phyloP scores from a whole-genome alignment of 1,139 yeast genomes.

The Protomyces gravidus region DNA sequence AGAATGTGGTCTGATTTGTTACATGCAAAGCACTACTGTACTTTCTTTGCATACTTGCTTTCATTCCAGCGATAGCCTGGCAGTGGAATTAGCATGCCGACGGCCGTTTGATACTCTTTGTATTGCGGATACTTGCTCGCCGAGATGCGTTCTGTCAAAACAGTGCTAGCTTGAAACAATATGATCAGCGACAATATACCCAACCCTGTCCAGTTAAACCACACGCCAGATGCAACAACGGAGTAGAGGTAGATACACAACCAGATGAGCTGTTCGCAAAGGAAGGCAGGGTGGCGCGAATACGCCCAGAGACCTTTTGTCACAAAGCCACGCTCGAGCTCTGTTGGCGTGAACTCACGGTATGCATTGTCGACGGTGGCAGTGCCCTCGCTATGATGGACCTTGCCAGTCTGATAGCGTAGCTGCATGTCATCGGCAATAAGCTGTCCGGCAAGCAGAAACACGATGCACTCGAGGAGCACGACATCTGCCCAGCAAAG shows the following conservation, averaged over 20 bases:
- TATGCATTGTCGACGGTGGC: constrained; percentile 12
- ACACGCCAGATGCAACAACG: constrained; percentile 26
- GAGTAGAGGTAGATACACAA: constrained; percentile 33
- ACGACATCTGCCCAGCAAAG: constrained; percentile 27
- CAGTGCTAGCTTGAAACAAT: constrained; percentile 34
- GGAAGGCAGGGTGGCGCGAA: constrained; percentile 35
- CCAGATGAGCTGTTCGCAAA: constrained; percentile 35
- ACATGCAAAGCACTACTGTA: not conserved
- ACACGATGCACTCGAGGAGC: constrained; percentile 25
- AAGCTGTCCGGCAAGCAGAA: constrained; percentile 29
- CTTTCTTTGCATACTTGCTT: not conserved
- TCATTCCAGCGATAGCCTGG: constrained; percentile 31
- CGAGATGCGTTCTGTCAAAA: constrained; percentile 33
- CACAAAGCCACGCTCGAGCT: constrained; percentile 34
- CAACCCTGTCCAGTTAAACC: constrained; percentile 32
- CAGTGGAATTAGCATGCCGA: constrained; percentile 33
- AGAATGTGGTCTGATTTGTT: not conserved
- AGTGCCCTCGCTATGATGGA: constrained; percentile 4
- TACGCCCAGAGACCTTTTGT: constrained; percentile 33
- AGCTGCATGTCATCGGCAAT: constrained; percentile 34
- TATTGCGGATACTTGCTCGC: constrained; percentile 33
- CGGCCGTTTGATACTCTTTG: constrained; percentile 30
- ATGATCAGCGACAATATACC: constrained; percentile 31
- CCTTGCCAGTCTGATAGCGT: constrained; percentile 32
- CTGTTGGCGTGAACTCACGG: constrained; percentile 29